A percentile compares a stretch with the other conserved stretches of the same genome.
Evolutionary conservation across 2,329 filamentous ascomycete species (phyloP).

Genomic region (Aspergillus sp.): DNA sequence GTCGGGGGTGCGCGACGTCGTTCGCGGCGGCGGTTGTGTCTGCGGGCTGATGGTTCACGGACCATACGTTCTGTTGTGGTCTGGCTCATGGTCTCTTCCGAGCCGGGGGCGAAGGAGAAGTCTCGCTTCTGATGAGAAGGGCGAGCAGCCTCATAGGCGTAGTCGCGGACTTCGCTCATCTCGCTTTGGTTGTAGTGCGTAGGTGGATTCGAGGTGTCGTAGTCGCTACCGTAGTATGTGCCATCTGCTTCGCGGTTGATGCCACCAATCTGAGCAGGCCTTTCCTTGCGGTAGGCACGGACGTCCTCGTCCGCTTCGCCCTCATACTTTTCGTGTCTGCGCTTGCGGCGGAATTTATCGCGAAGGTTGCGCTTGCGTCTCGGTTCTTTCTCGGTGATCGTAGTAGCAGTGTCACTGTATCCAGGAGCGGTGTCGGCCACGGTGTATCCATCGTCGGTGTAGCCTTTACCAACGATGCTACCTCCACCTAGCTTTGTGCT

Average conservation of each 20-base stretch:
- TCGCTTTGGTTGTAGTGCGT: constrained; percentile 49
- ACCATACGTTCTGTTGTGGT: constrained; percentile 33
- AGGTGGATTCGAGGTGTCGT: constrained; percentile 63
- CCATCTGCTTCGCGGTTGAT: constrained; percentile 81
- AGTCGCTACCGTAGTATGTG: constrained; percentile 76
- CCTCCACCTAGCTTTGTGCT: constrained; percentile 84
- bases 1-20: constrained; percentile 25
- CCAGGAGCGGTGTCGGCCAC: constrained; percentile 38
- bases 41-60: constrained; percentile 29
- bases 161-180: constrained; percentile 50
- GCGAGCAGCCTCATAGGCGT: constrained; percentile 31
- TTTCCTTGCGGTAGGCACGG: constrained; percentile 81
- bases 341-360: constrained; percentile 36
- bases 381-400: constrained; percentile 33
- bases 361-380: constrained; percentile 39
- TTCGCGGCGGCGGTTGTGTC: constrained; percentile 33
- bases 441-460: constrained; percentile 66
- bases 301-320: constrained; percentile 67
- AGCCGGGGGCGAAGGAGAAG: constrained; percentile 53
- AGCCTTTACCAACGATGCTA: constrained; percentile 62
- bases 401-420: constrained; percentile 46
- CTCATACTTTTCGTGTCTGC: constrained; percentile 57
- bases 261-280: constrained; percentile 80
- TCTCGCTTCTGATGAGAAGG: constrained; percentile 30
- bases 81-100: constrained; percentile 43